Base-by-base conservation (phyloP, 805 yeast species). In the Zygotorulaspora chibaensis region DNA sequence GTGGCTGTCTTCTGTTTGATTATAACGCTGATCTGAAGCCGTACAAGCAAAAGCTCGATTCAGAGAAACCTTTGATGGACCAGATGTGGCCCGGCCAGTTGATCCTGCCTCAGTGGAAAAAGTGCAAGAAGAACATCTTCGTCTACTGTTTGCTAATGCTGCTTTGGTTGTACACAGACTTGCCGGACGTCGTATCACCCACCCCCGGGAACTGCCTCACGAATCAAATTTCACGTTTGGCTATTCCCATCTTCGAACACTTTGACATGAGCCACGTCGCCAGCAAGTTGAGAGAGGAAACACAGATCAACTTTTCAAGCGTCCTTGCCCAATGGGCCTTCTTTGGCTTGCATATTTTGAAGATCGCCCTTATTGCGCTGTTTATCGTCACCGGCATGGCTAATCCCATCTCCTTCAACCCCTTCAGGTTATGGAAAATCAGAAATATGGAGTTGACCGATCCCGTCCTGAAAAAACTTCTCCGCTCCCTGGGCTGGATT, bases 181-280 rank as follows among this genome's bases (percentile, higher is more conserved):
- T 93, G 63, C 99, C 99, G 1, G 96, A 88, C 60, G 76, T 73
- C 56, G 71, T 88, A 43, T 79, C 90, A 29, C 97, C 97, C 39
- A 91, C 98, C 3, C 98, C 98, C 0, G 96, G 96, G 18, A 75
- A 81, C 46, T 84, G 90, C 53, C 68, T 88, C 46, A 84, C 95
- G 9, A 83, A 81, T 57, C 78, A 80, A 54, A 46, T 80, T 23
- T 67, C 76, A 5, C 67, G 59, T 43, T 48, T 54, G 20, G 17
- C 70, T 2, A 57, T 74, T 20, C 62, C 63, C 10, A 51, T 58
- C 18, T 39, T 56, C 30, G 62, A 59, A 4, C 13, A 45, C 16
- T 66, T 77, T 50, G 77, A 75, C 13, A 56, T 67, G 38, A 60
- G 65, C 4, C 65, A 63, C 3, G 53, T 79, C 29, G 83, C 83